Percentiles rank a stretch among this genome's conserved stretches.
Conservation (phyloP, 2,329 filamentous ascomycete species). For the Curvularia sp. region DNA sequence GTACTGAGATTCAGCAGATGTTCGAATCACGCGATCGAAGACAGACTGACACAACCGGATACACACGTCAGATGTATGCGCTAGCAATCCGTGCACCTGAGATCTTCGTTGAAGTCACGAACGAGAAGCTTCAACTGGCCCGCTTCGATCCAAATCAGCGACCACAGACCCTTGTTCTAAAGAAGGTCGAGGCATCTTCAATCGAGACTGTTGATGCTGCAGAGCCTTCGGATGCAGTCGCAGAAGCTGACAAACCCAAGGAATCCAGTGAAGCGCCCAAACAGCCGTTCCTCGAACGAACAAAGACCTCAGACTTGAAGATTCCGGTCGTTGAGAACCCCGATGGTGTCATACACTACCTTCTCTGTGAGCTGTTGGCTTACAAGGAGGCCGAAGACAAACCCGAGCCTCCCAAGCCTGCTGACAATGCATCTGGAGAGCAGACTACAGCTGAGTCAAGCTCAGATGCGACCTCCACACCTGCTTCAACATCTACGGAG, state of each 20-base stretch:
- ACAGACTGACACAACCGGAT: constrained; percentile 71
- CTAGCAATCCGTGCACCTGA: constrained; percentile 81
- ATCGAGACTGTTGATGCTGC: constrained; percentile 19
- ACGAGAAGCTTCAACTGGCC: constrained; percentile 79
- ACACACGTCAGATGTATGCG: constrained; percentile 78
- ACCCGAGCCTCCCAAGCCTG: constrained; percentile 58
- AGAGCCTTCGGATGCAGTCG: constrained; percentile 35
- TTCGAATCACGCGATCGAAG: constrained; percentile 66
- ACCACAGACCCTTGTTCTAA: constrained; percentile 61
- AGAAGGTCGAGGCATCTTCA: constrained; percentile 52
- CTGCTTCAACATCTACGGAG: constrained; percentile 18
- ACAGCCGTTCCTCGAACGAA: constrained; percentile 64
- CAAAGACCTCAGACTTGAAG: constrained; percentile 75
- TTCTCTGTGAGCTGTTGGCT: constrained; percentile 88
- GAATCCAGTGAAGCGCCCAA: constrained; percentile 42
- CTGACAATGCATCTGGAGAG: constrained; percentile 52
- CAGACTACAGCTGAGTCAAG: constrained; percentile 17
- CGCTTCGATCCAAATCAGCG: constrained; percentile 65
- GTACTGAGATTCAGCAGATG: constrained; percentile 80
- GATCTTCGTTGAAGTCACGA: constrained; percentile 85
- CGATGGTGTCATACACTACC: constrained; percentile 92
- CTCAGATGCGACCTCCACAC: constrained; percentile 13
- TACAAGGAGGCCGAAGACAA: constrained; percentile 94
- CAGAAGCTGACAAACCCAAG: constrained; percentile 47
- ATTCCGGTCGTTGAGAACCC: constrained; percentile 87